Evolutionary conservation across 371 early-diverging fungal species (phyloP), one percentile per base, ranked within the genome.

Genomic region (Rhizopus sp.): DNA sequence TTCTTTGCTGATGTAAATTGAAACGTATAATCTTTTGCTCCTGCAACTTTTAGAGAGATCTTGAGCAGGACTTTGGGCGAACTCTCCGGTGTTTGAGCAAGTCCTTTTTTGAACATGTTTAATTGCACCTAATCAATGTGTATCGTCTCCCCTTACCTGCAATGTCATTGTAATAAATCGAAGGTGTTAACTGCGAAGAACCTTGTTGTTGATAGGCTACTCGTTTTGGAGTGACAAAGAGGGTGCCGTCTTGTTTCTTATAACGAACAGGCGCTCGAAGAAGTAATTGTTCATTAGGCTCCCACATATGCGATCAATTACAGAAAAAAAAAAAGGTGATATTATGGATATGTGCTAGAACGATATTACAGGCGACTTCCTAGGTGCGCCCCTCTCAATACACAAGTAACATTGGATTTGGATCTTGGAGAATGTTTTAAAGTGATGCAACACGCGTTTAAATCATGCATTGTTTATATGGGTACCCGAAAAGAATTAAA

Each of bases 181-280:
- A 75, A 39, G 79, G 79, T 35, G 65, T 70, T 35, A 79, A 50
- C 33, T 72, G 73, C 5, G 76, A 72, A 12, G 73, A 75, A 1
- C 79, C 81, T 42, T 79, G 72, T 39, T 77, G 82, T 10, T 81
- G 83, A 81, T 82, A 85, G 9, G 82, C 75, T 23, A 83, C 70
- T 59, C 83, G 69, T 31, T 73, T 63, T 53, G 79, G 82, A 50
- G 83, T 85, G 10, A 83, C 69, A 63, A 74, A 81, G 17, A 78
- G 47, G 2, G 72, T 78, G 12, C 85, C 85, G 32, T 80, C 72
- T 41, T 72, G 73, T 44, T 80, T 83, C 42, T 74, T 77, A 53
- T 72, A 85, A 31, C 57, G 64, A n/a, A 78, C 71, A 30, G 63
- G 59, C 16, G 81, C 82, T 63, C 82, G 75, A 46, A 73, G 59